Evolutionary conservation across 352 stramenopile species (phyloP).

Genomic region (Pythium aquatile): DNA sequence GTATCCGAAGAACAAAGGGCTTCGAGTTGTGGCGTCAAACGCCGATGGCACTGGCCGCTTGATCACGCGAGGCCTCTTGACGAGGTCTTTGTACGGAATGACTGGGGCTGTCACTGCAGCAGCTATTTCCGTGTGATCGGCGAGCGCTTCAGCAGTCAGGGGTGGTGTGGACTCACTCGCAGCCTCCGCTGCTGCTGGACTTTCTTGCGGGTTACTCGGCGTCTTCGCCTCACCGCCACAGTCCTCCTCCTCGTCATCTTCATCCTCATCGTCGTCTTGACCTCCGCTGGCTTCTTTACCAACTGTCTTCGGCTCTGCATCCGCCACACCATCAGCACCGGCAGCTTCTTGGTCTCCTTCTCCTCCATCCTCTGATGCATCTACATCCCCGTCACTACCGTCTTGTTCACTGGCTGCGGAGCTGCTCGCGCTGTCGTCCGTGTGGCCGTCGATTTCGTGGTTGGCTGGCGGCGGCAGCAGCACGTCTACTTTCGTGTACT

Average conservation of each 20-base stretch:
- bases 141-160: conserved; percentile 26
- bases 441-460: conserved; percentile 77
- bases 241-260: conserved; percentile 13
- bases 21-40: conserved; percentile 50
- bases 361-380: conserved; percentile 8
- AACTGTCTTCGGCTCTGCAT: conserved; percentile 6
- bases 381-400: conserved; percentile 20
- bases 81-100: conserved; percentile 27
- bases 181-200: neutral
- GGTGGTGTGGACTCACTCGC: neutral
- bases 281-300: conserved; percentile 6
- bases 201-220: neutral
- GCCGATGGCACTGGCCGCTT: conserved; percentile 39
- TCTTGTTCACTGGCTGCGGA: conserved; percentile 62
- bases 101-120: conserved; percentile 18
- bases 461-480: conserved; percentile 47
- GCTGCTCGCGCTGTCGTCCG: conserved; percentile 69
- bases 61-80: conserved; percentile 53
- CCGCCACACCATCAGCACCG: neutral
- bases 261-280: conserved; percentile 14
- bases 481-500: conserved; percentile 51
- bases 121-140: conserved; percentile 26
- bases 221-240: conserved; percentile 19
- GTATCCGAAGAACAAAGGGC: conserved; percentile 76
- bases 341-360: conserved; percentile 17